A percentile compares a stretch with the other conserved stretches of the same genome.
phyloP scores from a whole-genome alignment of 305 asterid species.

The Fraxinus nigra region DNA sequence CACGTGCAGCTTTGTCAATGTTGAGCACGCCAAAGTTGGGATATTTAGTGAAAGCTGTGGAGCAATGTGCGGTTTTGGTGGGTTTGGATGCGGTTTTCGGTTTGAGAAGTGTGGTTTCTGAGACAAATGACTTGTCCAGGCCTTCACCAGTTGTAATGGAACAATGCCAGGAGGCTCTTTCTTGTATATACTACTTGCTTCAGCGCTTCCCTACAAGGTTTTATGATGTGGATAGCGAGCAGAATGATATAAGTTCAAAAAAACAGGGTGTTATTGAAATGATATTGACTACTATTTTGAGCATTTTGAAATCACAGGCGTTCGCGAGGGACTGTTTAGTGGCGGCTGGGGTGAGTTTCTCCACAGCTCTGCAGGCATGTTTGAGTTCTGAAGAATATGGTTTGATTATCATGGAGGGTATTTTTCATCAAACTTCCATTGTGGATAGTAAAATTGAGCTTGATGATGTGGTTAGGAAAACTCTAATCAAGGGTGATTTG shows the following conservation, averaged over 20 bases:
- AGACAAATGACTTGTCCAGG: constrained; percentile 57
- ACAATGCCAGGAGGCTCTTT: constrained; percentile 95
- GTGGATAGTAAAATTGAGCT: constrained; percentile 29
- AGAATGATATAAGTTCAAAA: constrained; percentile 22
- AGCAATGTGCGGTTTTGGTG: constrained; percentile 71
- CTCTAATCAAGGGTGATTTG: constrained; percentile 59
- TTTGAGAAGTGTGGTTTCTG: constrained; percentile 52
- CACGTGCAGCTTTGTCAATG: constrained; percentile 84
- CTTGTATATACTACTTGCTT: constrained; percentile 86
- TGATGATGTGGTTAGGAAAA: constrained; percentile 34
- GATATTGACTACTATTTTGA: constrained; percentile 48
- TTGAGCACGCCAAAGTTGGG: constrained; percentile 91
- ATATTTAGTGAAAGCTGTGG: constrained; percentile 71
- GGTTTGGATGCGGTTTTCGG: constrained; percentile 76
- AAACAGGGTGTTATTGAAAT: constrained; percentile 39
- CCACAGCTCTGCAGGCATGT: constrained; percentile 78
- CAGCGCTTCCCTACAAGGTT: constrained; percentile 80
- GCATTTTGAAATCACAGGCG: constrained; percentile 63
- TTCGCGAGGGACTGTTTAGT: constrained; percentile 93
- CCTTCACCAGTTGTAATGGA: constrained; percentile 95
- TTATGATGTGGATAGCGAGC: constrained; percentile 10
- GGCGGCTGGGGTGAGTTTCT: constrained; percentile 92
- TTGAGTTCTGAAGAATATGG: constrained; percentile 67
- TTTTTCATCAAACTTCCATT: constrained; percentile 53
- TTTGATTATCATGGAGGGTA: constrained; percentile 61